Evolutionary conservation across 2,329 filamentous ascomycete genomes (phyloP).

Genomic region (Hymenoscyphus albidus): DNA sequence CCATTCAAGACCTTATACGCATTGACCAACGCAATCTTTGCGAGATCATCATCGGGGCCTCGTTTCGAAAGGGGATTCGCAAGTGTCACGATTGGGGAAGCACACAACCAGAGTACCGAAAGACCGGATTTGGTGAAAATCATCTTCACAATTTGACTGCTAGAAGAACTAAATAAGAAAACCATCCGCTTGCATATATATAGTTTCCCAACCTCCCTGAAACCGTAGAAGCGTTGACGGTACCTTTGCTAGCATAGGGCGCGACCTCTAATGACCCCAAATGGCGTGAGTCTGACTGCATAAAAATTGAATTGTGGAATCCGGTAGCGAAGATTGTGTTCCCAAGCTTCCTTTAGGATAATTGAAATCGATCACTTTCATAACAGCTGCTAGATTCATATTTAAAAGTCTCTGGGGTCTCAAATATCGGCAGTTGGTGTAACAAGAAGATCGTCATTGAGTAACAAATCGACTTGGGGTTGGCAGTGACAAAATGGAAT

Average conservation of each 20-base stretch:
- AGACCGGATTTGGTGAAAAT: background rate
- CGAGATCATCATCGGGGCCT: slow-evolving; percentile 11
- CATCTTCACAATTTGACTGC: background rate
- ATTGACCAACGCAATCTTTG: slow-evolving; percentile 18
- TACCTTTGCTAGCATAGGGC: background rate
- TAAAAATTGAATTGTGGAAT: background rate
- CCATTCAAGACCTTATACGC: slow-evolving; percentile 20
- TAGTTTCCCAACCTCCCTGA: background rate
- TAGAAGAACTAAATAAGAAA: background rate
- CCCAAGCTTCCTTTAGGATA: background rate
- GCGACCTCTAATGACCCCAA: background rate
- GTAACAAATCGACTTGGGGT: background rate
- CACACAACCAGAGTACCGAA: background rate
- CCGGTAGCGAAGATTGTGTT: background rate
- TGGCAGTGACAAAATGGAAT: background rate
- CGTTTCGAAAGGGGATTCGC: background rate
- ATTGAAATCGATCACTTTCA: background rate
- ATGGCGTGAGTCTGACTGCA: background rate
- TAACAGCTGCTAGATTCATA: background rate
- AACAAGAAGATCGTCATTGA: background rate
- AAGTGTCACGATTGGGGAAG: background rate
- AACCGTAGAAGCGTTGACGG: background rate
- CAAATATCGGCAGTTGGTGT: background rate
- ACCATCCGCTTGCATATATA: background rate
- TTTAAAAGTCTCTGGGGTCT: background rate